A percentile compares a stretch with the other conserved stretches of the same genome.
phyloP scores from a whole-genome alignment of 441 rosid species.

The Adansonia grandidieri region DNA sequence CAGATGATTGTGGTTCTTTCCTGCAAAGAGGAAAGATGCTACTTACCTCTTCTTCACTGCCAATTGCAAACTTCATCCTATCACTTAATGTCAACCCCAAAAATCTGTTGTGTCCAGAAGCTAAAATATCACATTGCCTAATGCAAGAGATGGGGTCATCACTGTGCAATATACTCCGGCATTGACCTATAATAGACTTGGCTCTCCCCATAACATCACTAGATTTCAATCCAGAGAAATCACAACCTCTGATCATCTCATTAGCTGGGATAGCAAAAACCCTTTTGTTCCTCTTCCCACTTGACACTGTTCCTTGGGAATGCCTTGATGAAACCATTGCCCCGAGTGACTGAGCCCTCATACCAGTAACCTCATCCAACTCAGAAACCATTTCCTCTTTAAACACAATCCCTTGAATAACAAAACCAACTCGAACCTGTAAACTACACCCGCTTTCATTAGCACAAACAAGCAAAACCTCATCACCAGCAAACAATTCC shows the following conservation, averaged over 20 bases:
- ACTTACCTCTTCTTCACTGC: slow-evolving; percentile 35
- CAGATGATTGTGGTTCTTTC: slow-evolving; percentile 30
- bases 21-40: slow-evolving; percentile 27
- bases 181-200: slow-evolving; percentile 46
- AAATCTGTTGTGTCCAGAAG: slow-evolving; percentile 36
- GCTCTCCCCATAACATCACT: slow-evolving; percentile 43
- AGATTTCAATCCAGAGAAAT: slow-evolving; percentile 30
- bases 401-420: slow-evolving; percentile 48
- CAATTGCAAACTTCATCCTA: slow-evolving; percentile 25
- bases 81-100: slow-evolving; percentile 29
- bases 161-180: slow-evolving; percentile 58
- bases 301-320: slow-evolving; percentile 58
- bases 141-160: slow-evolving; percentile 65
- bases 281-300: slow-evolving; percentile 70
- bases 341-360: slow-evolving; percentile 36
- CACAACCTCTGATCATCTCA: slow-evolving; percentile 28
- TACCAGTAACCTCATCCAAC: slow-evolving; percentile 29
- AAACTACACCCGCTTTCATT: slow-evolving; percentile 43
- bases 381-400: slow-evolving; percentile 45
- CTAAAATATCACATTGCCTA: slow-evolving; percentile 38
- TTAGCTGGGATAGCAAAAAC: slow-evolving; percentile 60
- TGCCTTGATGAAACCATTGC: slow-evolving; percentile 37
- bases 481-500: slow-evolving; percentile 71
- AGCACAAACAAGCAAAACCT: slow-evolving; percentile 70
- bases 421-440: slow-evolving; percentile 54